A percentile compares a stretch with the other conserved stretches of the same genome.
Conservation (phyloP, 202 grass and related monocot genomes). For the Musa balbisiana region DNA sequence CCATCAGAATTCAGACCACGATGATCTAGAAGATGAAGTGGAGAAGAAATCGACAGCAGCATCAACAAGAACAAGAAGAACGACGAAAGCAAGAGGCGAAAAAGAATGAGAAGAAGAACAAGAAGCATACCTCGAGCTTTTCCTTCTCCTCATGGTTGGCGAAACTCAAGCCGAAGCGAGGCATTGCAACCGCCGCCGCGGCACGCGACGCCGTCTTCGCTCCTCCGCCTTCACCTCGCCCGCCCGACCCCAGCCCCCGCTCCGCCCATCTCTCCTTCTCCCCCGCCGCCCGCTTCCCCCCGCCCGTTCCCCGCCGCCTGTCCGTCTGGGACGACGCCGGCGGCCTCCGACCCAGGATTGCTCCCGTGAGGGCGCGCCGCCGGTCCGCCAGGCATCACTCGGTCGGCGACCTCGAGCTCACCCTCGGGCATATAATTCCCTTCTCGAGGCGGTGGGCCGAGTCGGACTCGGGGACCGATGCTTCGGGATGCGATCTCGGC, state of each 20-base stretch:
- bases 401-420: slow-evolving; percentile 44
- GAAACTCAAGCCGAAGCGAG: slow-evolving; percentile 28
- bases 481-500: background rate
- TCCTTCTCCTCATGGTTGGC: slow-evolving; percentile 55
- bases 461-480: background rate
- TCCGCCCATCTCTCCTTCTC: slow-evolving; percentile 5
- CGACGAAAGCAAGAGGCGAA: slow-evolving; percentile 20
- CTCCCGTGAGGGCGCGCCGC: slow-evolving; percentile 3
- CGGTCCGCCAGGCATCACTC: slow-evolving; percentile 38
- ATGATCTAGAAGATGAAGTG: slow-evolving; percentile 46
- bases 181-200: background rate
- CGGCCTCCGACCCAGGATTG: slow-evolving; percentile 13
- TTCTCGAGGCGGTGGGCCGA: slow-evolving; percentile 29
- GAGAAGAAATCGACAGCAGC: slow-evolving; percentile 36
- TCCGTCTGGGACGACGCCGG: slow-evolving; percentile 58
- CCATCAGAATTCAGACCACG: too few species aligned
- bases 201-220: background rate
- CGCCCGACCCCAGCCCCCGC: slow-evolving; percentile 11
- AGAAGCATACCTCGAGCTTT: slow-evolving; percentile 17
- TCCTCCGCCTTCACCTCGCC: background rate
- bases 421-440: slow-evolving; percentile 38
- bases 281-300: slow-evolving; percentile 14
- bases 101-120: slow-evolving; percentile 25
- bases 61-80: slow-evolving; percentile 9
- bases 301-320: slow-evolving; percentile 36